Evolutionary conservation across 2,329 filamentous ascomycete genomes (phyloP).

Genomic region (Ascochyta viciae-villosae): DNA sequence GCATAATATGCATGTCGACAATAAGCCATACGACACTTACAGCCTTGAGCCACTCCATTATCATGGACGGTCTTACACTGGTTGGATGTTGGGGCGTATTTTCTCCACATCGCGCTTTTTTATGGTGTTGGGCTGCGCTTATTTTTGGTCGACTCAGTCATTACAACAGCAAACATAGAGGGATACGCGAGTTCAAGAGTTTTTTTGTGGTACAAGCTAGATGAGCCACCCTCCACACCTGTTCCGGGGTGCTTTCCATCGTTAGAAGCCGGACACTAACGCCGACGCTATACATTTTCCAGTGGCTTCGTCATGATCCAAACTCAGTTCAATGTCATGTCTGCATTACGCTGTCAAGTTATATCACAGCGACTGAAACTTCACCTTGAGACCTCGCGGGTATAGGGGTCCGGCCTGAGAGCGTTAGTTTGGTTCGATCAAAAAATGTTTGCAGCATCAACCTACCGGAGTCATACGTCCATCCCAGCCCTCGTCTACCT

Average conservation of each 20-base stretch:
- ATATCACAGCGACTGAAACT: slow-evolving; percentile 22
- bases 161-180: too few species aligned
- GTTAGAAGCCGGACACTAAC: not conserved
- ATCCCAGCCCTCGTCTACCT: slow-evolving; percentile 35
- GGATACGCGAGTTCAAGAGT: too few species aligned
- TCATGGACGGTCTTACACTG: too few species aligned
- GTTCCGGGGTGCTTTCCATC: not conserved
- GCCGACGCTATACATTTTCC: slow-evolving; percentile 2
- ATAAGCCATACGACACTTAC: too few species aligned
- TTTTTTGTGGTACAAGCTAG: not conserved
- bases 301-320: not conserved
- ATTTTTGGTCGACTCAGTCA: too few species aligned
- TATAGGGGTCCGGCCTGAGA: slow-evolving; percentile 27
- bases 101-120: too few species aligned
- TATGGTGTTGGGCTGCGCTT: too few species aligned
- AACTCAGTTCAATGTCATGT: too few species aligned
- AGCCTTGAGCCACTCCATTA: too few species aligned
- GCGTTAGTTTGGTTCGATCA: not conserved
- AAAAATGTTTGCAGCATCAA: not conserved
- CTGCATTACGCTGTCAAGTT: not conserved
- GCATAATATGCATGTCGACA: too few species aligned
- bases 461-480: slow-evolving; percentile 36
- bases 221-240: not conserved
- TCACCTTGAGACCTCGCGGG: slow-evolving; percentile 28
- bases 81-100: too few species aligned